phyloP scores from a whole-genome alignment of 305 asterid genomes.

The Plantago coronopus region DNA sequence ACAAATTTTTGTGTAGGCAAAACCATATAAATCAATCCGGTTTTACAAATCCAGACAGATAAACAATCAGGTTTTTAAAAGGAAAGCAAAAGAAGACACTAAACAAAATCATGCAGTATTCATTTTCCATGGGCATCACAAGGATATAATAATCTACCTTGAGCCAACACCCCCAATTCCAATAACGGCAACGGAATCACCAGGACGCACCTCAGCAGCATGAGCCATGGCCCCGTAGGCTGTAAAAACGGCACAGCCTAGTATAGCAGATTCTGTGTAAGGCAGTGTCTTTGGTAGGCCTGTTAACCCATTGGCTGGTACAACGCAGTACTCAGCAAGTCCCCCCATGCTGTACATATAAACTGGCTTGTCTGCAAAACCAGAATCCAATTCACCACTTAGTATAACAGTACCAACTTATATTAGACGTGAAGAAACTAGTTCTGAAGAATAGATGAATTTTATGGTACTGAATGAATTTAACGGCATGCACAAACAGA shows the following conservation, averaged over 20 bases:
- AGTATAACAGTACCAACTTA: constrained; percentile 10
- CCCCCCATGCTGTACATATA: constrained; percentile 99
- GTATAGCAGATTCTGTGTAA: constrained; percentile 82
- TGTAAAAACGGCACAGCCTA: constrained; percentile 97
- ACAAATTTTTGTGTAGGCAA: no score
- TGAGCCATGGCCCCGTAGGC: constrained; percentile 99
- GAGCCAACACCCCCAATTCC: constrained; percentile 99
- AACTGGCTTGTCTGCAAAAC: constrained; percentile 78
- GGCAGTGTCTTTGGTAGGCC: constrained; percentile 74
- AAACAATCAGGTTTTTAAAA: not conserved
- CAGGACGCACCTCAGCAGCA: constrained; percentile 91
- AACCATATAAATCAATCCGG: not conserved
- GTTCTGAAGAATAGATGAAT: not conserved
- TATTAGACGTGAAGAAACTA: not conserved
- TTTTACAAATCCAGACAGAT: constrained; percentile 14
- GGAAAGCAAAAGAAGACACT: not conserved
- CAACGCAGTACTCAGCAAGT: constrained; percentile 92
- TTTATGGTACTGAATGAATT: not conserved
- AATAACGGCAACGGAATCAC: constrained; percentile 90
- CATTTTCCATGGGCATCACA: constrained; percentile 14
- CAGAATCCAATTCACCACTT: constrained; percentile 22
- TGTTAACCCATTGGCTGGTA: constrained; percentile 84
- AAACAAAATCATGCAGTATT: not conserved
- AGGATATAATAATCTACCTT: constrained; percentile 42
- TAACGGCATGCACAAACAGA: no score